Base-by-base conservation (phyloP, 129 eudicot species). In the carrot (Daucus carota) region DNA sequence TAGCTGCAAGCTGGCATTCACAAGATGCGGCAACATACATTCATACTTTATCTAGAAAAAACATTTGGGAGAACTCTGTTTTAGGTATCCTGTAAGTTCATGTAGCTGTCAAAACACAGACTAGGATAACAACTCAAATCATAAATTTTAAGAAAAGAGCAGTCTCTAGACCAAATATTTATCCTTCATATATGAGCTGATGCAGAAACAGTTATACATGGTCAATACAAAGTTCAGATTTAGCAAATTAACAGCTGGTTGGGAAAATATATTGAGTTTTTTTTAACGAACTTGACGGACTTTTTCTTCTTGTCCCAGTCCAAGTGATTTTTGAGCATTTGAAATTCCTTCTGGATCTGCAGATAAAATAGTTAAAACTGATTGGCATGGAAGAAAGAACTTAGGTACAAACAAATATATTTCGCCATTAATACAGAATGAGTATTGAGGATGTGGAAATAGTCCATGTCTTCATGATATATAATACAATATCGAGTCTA, bases 341-440 rank as follows among this genome's bases (percentile, higher is more conserved):
- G 97, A 86, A 63, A 93, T 91, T 41, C 98, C 98, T 77, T 93
- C 93, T 45, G 98, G 96, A 82, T 93, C 98, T 93, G 85, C 76
- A 40, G 22, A 82, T 59, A 31, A 74, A 45, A 44, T 81, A 72
- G 70, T 43, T 68, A 28, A 65, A 50, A 54, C 14, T 43, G 75
- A 73, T 42, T 9, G 8, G 22, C 34, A 57, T 41, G 47, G 41
- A 34, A 41, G 46, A 71, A 15, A 42, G 45, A 40, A 47, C 54
- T 33, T 12, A 32, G 32, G 65, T 42, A 15, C 26, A 73, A 0
- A 4, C 7, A 77, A 44, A 52, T 46, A 60, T 34, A 47, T 68
- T 20, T 42, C 38, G 31, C 13, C 17, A 22, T 22, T 18, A 3
- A 13, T 13, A 34, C 31, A 74, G n/a, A 22, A 31, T 17, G 45